Percentiles rank a stretch among this genome's conserved stretches.
Evolutionary conservation across 2,329 filamentous ascomycete species (phyloP).

Genomic region (Fusarium nanum): DNA sequence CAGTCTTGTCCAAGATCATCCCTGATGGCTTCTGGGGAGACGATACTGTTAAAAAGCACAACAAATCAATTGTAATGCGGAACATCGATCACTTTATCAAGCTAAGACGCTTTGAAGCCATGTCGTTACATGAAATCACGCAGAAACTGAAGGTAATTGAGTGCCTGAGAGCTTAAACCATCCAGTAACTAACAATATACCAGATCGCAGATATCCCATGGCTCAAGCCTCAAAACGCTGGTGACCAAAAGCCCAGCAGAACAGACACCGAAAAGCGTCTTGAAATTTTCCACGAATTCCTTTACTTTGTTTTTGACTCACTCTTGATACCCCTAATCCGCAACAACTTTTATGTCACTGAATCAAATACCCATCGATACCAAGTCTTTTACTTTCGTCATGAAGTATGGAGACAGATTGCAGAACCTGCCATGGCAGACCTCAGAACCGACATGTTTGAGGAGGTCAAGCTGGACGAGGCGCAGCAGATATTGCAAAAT

Average conservation of each 20-base stretch:
- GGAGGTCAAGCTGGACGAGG: constrained; percentile 71
- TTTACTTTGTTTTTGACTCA: constrained; percentile 95
- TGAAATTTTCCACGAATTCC: constrained; percentile 83
- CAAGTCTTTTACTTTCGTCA: constrained; percentile 94
- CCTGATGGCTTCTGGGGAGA: constrained; percentile 80
- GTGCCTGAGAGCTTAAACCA: background rate
- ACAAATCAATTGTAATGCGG: constrained; percentile 70
- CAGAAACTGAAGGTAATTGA: constrained; percentile 77
- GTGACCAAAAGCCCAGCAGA: constrained; percentile 68
- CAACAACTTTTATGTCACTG: constrained; percentile 93
- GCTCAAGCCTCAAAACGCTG: constrained; percentile 69
- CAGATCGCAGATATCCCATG: constrained; percentile 77
- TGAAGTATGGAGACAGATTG: constrained; percentile 85
- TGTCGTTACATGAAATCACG: constrained; percentile 81
- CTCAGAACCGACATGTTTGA: constrained; percentile 83
- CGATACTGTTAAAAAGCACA: constrained; percentile 64
- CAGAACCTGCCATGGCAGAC: constrained; percentile 75
- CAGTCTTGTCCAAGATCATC: constrained; percentile 77
- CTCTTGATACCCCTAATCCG: constrained; percentile 87
- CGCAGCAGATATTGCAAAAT: constrained; percentile 67
- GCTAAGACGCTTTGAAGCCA: constrained; percentile 82
- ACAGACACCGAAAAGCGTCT: constrained; percentile 80
- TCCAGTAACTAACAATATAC: background rate
- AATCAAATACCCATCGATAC: constrained; percentile 83
- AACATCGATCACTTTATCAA: constrained; percentile 82